Evolutionary conservation across 345 rosid genomes (phyloP), one percentile per base, ranked within the genome.

Genomic region (Triadica sebifera): DNA sequence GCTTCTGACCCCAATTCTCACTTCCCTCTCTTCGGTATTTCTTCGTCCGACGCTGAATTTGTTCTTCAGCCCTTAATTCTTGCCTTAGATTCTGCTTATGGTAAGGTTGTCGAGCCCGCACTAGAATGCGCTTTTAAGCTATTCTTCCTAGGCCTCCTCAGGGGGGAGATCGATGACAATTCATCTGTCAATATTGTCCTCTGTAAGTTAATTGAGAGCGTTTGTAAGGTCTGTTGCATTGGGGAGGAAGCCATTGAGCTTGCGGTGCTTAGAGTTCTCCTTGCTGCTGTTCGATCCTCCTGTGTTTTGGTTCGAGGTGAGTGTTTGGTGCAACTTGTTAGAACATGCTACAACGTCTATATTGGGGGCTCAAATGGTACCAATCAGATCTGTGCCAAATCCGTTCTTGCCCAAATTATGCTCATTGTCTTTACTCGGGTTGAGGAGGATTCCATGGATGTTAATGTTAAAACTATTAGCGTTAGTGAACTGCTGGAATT

Each of bases 381-480:
- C 81, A 90, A 88, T 76, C 98, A 94, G 91, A 91, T 89, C 90
- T 94, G 97, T 72, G 97, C 97, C 25, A 94, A 94, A 85, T 83
- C 95, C 0, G 97, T 92, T 12, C 85, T 94, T 60, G 98, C 97
- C 13, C 98, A 92, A 86, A 89, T 94, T 67, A 77, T 89, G 83
- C 81, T 89, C 63, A 84, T 90, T 77, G 87, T 90, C 75, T 94
- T 92, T 79, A 73, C 91, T 59, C 77, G 97, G 77, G 87, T 84
- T 4, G 97, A 92, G 83, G 93, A 85, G 71, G 91, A 89, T 79
- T 86, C 90, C 17, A 59, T 94, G 81, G 86, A 84, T 38, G 86
- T 79, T 59, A 55, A 70, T 16, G 53, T 87, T 73, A 87, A 82
- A 82, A 83, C 89, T 10, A 82, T 94, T 38, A 85, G 86, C 0